Conservation (phyloP, 2,329 filamentous ascomycete genomes). For the Fonsecaea pugnacius region DNA sequence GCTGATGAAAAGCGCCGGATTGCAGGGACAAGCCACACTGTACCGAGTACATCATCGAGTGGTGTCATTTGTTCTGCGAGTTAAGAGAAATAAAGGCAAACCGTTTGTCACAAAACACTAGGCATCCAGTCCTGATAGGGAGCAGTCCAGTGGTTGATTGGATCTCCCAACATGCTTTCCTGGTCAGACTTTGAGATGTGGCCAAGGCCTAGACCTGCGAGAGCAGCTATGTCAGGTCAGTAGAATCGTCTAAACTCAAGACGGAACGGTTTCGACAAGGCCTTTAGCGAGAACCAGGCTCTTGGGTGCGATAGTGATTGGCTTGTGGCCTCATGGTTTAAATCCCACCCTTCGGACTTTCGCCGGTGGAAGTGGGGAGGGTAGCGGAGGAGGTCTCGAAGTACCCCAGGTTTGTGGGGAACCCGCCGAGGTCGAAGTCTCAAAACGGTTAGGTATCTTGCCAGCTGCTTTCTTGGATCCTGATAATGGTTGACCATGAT, state of each 20-base stretch:
- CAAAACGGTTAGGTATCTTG: slow-evolving; percentile 9
- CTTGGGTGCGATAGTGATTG: slow-evolving; percentile 5
- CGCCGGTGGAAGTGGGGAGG: not conserved
- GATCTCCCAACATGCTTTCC: slow-evolving; percentile 4
- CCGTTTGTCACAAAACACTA: slow-evolving; percentile 5
- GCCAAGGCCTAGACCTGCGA: not conserved
- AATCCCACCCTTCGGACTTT: slow-evolving; percentile 11
- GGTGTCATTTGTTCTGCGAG: not conserved
- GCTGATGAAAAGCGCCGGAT: slow-evolving; percentile 13
- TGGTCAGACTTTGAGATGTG: slow-evolving; percentile 2
- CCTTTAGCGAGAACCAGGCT: not conserved
- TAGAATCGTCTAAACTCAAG: not conserved
- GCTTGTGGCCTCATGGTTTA: slow-evolving; percentile 4
- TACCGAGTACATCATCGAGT: not conserved
- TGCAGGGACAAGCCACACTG: not conserved
- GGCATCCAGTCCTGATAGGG: not conserved
- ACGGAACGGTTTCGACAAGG: not conserved
- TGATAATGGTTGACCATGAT: not conserved
- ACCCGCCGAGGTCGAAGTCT: slow-evolving; percentile 21
- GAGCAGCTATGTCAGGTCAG: not conserved
- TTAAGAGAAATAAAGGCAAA: not conserved
- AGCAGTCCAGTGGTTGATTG: not conserved
- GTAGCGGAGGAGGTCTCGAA: slow-evolving; percentile 8
- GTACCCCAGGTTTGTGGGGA: slow-evolving; percentile 22
- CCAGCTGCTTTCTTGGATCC: not conserved